Conservation (phyloP, 371 early-diverging fungal genomes). For the Catenaria anguillulae region DNA sequence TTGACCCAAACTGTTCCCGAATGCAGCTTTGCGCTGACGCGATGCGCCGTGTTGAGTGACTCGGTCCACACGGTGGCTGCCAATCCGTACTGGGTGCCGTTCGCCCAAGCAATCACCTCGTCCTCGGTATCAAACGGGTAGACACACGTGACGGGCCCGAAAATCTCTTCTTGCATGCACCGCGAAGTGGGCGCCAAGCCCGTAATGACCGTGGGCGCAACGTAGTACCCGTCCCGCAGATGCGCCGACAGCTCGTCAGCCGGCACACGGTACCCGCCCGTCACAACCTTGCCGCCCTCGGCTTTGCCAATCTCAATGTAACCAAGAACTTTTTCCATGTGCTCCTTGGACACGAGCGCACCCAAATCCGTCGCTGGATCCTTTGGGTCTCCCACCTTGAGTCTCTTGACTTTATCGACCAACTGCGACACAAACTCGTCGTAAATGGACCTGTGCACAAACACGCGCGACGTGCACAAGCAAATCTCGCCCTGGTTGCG, state of each 20-base stretch:
- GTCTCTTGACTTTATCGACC: slow-evolving; percentile 19
- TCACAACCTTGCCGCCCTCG: slow-evolving; percentile 21
- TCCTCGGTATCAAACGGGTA: slow-evolving; percentile 50
- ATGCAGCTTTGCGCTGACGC: slow-evolving; percentile 37
- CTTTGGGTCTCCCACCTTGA: slow-evolving; percentile 51
- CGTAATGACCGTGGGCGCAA: slow-evolving; percentile 51
- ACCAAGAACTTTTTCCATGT: slow-evolving; percentile 46
- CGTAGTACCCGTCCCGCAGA: slow-evolving; percentile 39
- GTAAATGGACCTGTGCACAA: slow-evolving; percentile 45
- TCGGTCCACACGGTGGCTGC: slow-evolving; percentile 60
- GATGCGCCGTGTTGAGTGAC: slow-evolving; percentile 39
- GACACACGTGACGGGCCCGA: slow-evolving; percentile 53
- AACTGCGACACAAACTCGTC: slow-evolving; percentile 36
- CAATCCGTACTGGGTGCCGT: slow-evolving; percentile 59
- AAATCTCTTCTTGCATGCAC: slow-evolving; percentile 67
- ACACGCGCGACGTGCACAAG: slow-evolving; percentile 47
- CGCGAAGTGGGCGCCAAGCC: slow-evolving; percentile 33
- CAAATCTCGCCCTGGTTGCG: slow-evolving; percentile 60
- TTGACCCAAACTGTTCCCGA: slow-evolving; percentile 59
- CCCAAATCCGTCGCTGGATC: slow-evolving; percentile 37
- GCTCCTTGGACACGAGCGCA: slow-evolving; percentile 40
- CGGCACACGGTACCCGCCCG: slow-evolving; percentile 11
- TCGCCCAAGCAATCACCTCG: slow-evolving; percentile 51
- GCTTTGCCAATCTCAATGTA: slow-evolving; percentile 48
- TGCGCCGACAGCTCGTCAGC: slow-evolving; percentile 8